Conservation (phyloP, 805 yeast genomes). For the Wickerhamiella alocasiicola region DNA sequence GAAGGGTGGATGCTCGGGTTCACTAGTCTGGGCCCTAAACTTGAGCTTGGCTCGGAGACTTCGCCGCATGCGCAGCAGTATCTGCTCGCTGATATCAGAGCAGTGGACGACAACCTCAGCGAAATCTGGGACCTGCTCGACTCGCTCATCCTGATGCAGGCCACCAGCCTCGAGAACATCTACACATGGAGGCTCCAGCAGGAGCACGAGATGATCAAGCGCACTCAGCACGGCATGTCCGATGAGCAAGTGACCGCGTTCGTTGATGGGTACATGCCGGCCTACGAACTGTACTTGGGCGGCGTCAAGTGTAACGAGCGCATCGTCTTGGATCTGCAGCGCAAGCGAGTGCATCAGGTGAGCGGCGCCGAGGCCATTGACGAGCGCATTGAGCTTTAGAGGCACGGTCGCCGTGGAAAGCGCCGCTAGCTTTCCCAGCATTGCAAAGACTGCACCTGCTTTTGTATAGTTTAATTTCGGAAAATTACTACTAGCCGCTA, state of each 20-base stretch:
- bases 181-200: slow-evolving; percentile 67
- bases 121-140: slow-evolving; percentile 45
- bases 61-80: slow-evolving; percentile 20
- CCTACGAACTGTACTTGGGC: slow-evolving; percentile 63
- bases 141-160: slow-evolving; percentile 47
- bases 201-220: slow-evolving; percentile 46
- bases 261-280: slow-evolving; percentile 78
- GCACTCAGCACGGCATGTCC: slow-evolving; percentile 65
- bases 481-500: no score
- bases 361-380: no score
- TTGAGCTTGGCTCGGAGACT: slow-evolving; percentile 17
- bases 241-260: slow-evolving; percentile 55
- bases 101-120: slow-evolving; percentile 41
- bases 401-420: no score
- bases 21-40: slow-evolving; percentile 29
- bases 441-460: no score
- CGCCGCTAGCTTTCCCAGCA: no score
- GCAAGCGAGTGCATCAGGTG: no score
- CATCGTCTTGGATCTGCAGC: no score
- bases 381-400: no score
- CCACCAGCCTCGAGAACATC: slow-evolving; percentile 49
- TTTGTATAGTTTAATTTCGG: no score
- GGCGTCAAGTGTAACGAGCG: no score
- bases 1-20: slow-evolving; percentile 97
- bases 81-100: slow-evolving; percentile 23